A percentile compares a stretch with the other conserved stretches of the same genome.
These are phyloP conservation scores for Starmerella apis DNA, from an alignment of 805 yeast species.

Conservation along the genomic window DNA sequence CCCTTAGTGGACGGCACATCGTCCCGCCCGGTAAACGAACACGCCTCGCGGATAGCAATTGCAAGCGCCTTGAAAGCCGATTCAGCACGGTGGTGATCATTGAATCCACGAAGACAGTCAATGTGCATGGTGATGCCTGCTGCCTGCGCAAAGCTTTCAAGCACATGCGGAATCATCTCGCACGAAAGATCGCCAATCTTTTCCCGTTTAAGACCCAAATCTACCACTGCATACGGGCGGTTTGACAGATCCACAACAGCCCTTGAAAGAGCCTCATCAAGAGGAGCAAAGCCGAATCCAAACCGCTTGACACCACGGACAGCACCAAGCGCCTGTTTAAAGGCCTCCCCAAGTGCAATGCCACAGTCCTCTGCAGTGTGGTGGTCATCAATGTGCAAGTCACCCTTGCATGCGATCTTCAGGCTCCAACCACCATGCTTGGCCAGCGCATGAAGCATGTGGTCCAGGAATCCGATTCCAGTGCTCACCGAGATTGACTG, in stretches of 20 bases:
- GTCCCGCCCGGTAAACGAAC: conserved; percentile 66
- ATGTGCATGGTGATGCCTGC: conserved; percentile 89
- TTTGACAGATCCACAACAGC: conserved; percentile 94
- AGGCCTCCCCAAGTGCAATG: conserved; percentile 80
- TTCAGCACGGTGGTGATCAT: conserved; percentile 95
- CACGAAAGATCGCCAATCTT: conserved; percentile 83
- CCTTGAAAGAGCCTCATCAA: conserved; percentile 89
- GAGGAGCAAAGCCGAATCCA: conserved; percentile 87
- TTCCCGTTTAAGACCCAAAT: conserved; percentile 82
- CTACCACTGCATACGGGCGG: conserved; percentile 84
- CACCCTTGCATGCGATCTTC: conserved; percentile 82
- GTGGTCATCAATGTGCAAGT: conserved; percentile 91
- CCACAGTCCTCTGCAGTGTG: conserved; percentile 95
- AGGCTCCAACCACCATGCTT: conserved; percentile 96
- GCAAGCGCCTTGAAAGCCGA: conserved; percentile 95
- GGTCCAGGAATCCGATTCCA: conserved; percentile 92
- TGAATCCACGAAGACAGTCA: conserved; percentile 84
- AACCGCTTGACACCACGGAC: conserved; percentile 86
- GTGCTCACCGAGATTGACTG: conserved; percentile 76
- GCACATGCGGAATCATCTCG: conserved; percentile 97
- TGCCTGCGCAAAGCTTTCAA: conserved; percentile 87
- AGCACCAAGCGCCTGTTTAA: conserved; percentile 79
- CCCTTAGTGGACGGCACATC: conserved; percentile 97
- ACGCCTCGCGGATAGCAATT: conserved; percentile 79
- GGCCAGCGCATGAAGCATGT: conserved; percentile 94